Evolutionary conservation across 192 early-diverging fungal species (phyloP), one percentile per base, ranked within the genome.

Genomic region (Ambispora gerdemannii): DNA sequence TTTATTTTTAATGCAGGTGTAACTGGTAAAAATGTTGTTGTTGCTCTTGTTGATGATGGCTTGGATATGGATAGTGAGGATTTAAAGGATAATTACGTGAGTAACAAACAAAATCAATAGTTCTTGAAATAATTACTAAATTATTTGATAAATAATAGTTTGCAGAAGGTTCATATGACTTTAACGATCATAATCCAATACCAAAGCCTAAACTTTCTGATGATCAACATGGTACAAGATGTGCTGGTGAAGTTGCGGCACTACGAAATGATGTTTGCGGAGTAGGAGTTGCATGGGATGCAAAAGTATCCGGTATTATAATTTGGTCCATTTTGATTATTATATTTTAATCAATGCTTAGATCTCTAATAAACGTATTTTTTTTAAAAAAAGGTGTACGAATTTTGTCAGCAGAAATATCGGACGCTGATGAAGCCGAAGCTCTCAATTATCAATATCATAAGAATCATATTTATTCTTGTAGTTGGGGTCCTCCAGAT

Each of bases 171-270:
- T 99, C 97, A 0, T 95, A 94, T 73, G 97, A 99, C 76, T 99
- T 91, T 74, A 98, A 98, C 72, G 89, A 92, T 67, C 87, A 91
- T 72, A 83, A 74, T 4, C 73, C 78, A 43, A 72, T 90, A 32
- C 96, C 96, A 4, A 88, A 79, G 51, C 97, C 96, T 25, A 81
- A 77, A 52, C 61, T 91, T 0, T 32, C 35, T 17, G 90, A 94
- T 34, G 97, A 99, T 74, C 84, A 84, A 51, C 97, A 99, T 75
- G 97, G 97, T 49, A 99, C 97, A 10, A 81, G 97, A 38, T 99
- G 96, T 76, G 97, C 97, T 4, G 97, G 97, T 17, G 93, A 97
- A 82, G 94, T 99, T 15, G 97, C 95, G 0, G 94, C 97, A 1
- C 81, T 80, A n/a, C 83, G 82, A 63, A 99, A 99, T 78, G 77